phyloP scores from a whole-genome alignment of 495 filamentous ascomycete genomes.

The Talaromyces adpressus region DNA sequence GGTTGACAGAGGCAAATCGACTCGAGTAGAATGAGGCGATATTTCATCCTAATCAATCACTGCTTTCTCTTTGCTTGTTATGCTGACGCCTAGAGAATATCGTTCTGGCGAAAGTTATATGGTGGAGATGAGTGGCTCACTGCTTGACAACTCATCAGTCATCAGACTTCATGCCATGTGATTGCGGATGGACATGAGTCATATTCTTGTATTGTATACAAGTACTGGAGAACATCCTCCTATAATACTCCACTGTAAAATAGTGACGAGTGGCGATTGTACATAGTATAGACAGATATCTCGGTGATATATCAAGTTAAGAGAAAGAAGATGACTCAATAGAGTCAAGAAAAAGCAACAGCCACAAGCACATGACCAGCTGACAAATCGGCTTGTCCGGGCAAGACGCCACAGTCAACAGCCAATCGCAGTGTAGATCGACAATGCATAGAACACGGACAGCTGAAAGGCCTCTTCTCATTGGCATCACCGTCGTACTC shows the following conservation, averaged over 20 bases:
- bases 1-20: neutral
- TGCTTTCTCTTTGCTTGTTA: neutral
- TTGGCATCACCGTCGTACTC: neutral
- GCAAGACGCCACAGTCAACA: neutral
- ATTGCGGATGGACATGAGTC: neutral
- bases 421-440: neutral
- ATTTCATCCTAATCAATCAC: neutral
- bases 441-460: neutral
- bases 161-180: neutral
- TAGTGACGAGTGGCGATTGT: neutral
- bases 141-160: neutral
- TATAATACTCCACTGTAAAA: neutral
- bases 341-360: neutral
- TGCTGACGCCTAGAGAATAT: neutral
- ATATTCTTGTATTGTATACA: neutral
- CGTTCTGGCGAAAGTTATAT: neutral
- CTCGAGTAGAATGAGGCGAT: neutral
- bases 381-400: neutral
- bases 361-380: constrained; percentile 2
- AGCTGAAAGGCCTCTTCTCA: neutral
- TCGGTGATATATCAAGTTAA: neutral
- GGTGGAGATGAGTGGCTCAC: neutral
- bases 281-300: neutral
- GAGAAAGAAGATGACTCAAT: neutral
- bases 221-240: neutral